Evolutionary conservation across 2,329 filamentous ascomycete genomes (phyloP), one percentile per base, ranked within the genome.

Genomic region (Zymoseptoria pseudotritici): DNA sequence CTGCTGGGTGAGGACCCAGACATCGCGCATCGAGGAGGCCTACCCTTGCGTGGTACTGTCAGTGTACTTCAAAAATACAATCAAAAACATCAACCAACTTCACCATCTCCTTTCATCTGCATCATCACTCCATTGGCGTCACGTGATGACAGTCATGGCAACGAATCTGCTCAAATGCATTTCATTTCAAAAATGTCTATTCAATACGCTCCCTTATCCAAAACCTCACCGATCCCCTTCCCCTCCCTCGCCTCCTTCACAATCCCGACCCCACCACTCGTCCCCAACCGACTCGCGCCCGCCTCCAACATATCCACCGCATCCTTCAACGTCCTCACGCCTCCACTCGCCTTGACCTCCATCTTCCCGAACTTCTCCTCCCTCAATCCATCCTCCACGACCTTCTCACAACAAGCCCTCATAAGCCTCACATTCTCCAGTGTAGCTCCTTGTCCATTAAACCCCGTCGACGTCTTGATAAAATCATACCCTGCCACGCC

Each of bases 401-500:
- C 66, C 29, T 69, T 42, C 64, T 80, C 76, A 10, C 78, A 78
- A 3, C 76, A 77, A 9, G 76, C 75, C 11, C 77, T 75, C 83
- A 86, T 86, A 26, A 83, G 68, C 54, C 75, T 72, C 22, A 86
- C 81, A 65, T 83, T 73, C 56, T 81, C 77, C 17, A 78, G 72
- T 42, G 69, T 79, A 0, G 83, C 83, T 8, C 83, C 82, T 0
- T 75, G 73, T 0, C 83, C 83, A 55, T 79, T 78, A 70, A 84
- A 85, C 1, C 83, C 83, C 1, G 83, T 86, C 29, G 78, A 80
- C 0, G 83, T 86, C 73, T 86, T 86, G 62, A 86, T 79, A 63
- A 79, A 86, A 65, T 85, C 82, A 54, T 81, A 80, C 4, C 77
- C 77, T 2, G 83, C 82, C 36, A 78, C 74, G 17, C 77, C 78